These are phyloP conservation scores for Fusarium lyarnte DNA, from an alignment of 2,329 filamentous ascomycete species.

Conservation along the genomic window DNA sequence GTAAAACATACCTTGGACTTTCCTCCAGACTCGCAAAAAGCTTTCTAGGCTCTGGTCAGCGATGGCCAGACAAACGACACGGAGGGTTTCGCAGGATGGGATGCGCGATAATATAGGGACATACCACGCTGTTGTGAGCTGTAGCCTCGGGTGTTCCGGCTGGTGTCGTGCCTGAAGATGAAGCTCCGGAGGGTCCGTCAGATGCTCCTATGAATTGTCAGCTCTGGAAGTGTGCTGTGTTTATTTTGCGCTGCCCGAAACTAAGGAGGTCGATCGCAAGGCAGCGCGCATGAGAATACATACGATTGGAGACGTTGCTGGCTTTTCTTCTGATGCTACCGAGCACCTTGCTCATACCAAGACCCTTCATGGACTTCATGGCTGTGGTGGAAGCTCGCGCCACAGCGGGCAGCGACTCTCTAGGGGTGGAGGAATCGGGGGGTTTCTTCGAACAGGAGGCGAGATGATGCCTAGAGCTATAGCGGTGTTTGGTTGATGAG, in stretches of 20 bases:
- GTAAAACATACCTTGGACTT: slow-evolving; percentile 64
- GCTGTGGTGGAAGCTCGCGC: slow-evolving; percentile 36
- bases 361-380: slow-evolving; percentile 61
- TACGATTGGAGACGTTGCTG: slow-evolving; percentile 41
- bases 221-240: not conserved
- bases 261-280: not conserved
- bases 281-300: slow-evolving; percentile 16
- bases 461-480: not conserved
- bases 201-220: slow-evolving; percentile 23
- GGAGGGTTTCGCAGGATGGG: not conserved
- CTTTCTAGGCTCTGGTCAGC: slow-evolving; percentile 62
- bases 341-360: slow-evolving; percentile 66
- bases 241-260: slow-evolving; percentile 6
- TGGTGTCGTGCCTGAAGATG: slow-evolving; percentile 45
- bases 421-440: not conserved
- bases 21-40: slow-evolving; percentile 81
- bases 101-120: slow-evolving; percentile 40
- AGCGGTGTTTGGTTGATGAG: not conserved
- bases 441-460: slow-evolving; percentile 18
- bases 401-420: slow-evolving; percentile 34
- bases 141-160: slow-evolving; percentile 74
- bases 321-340: slow-evolving; percentile 63
- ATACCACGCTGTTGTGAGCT: slow-evolving; percentile 72
- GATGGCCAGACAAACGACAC: slow-evolving; percentile 13
- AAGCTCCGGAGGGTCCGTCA: slow-evolving; percentile 37